These are phyloP conservation scores for Whalleya microplaca DNA, from an alignment of 2,329 filamentous ascomycete species.

Conservation along the genomic window DNA sequence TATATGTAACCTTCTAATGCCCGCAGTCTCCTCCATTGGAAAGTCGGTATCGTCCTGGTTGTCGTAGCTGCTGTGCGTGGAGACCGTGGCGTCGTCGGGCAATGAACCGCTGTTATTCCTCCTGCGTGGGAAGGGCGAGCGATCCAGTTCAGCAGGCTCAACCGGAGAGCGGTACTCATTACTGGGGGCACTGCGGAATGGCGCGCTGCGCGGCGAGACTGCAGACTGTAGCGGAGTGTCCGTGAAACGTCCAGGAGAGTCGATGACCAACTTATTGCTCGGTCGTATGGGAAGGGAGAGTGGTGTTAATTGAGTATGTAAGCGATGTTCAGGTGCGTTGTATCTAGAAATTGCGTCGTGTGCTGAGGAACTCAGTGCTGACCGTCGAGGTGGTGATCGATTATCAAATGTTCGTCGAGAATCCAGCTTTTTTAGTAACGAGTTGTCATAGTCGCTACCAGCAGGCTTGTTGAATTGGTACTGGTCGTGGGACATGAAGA, in stretches of 20 bases:
- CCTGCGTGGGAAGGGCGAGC: constrained; percentile 49
- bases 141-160: constrained; percentile 51
- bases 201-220: constrained; percentile 49
- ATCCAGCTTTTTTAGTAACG: constrained; percentile 60
- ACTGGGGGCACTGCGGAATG: constrained; percentile 44
- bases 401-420: constrained; percentile 50
- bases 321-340: constrained; percentile 43
- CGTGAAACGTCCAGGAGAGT: constrained; percentile 48
- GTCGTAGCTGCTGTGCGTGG: constrained; percentile 50
- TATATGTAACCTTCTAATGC: constrained; percentile 47
- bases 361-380: constrained; percentile 47
- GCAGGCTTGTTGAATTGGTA: constrained; percentile 51
- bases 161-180: constrained; percentile 49
- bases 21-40: constrained; percentile 49
- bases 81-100: constrained; percentile 50
- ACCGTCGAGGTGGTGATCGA: constrained; percentile 47
- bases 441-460: constrained; percentile 49
- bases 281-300: constrained; percentile 52
- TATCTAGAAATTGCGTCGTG: constrained; percentile 44
- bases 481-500: constrained; percentile 55
- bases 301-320: constrained; percentile 40
- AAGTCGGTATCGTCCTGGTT: constrained; percentile 52
- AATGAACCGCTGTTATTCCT: constrained; percentile 53
- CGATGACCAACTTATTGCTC: constrained; percentile 46
- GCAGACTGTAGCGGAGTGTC: constrained; percentile 54